These are phyloP conservation scores for Blastobotrys capitulatus DNA, from an alignment of 1,139 yeast species.

Conservation along the genomic window DNA sequence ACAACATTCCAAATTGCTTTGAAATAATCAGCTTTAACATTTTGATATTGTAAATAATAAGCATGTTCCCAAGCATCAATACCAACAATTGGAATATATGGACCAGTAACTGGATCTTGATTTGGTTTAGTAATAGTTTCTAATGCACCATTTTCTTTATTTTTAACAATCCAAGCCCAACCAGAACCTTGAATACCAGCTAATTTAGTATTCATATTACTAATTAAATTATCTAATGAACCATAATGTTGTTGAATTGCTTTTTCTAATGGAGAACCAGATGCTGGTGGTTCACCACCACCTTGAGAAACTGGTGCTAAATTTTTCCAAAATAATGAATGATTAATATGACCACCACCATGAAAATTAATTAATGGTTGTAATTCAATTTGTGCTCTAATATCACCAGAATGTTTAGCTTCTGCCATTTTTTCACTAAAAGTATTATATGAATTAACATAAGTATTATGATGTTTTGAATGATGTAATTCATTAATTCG, in stretches of 20 bases:
- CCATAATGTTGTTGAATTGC: slow-evolving; percentile 69
- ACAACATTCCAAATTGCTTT: slow-evolving; percentile 95
- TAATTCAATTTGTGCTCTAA: slow-evolving; percentile 59
- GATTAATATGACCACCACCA: slow-evolving; percentile 93
- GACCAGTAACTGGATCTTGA: slow-evolving; percentile 83
- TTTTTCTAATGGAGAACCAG: slow-evolving; percentile 52
- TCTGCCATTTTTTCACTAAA: slow-evolving; percentile 75
- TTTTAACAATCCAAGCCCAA: slow-evolving; percentile 94
- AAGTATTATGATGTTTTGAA: slow-evolving; percentile 92
- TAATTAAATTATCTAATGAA: slow-evolving; percentile 65
- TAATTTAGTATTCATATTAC: slow-evolving; percentile 65
- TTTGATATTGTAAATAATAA: slow-evolving; percentile 91
- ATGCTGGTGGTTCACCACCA: slow-evolving; percentile 78
- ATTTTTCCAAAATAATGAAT: slow-evolving; percentile 84
- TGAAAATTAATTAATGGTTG: slow-evolving; percentile 85
- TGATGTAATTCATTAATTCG: slow-evolving; percentile 84
- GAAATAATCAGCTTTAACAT: slow-evolving; percentile 91
- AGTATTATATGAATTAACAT: slow-evolving; percentile 81
- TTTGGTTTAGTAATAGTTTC: slow-evolving; percentile 84
- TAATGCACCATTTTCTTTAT: slow-evolving; percentile 71
- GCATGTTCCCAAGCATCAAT: slow-evolving; percentile 99
- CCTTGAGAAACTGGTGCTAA: slow-evolving; percentile 76
- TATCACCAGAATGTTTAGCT: slow-evolving; percentile 61
- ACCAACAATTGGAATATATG: slow-evolving; percentile 75
- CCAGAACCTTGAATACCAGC: slow-evolving; percentile 98